Evolutionary conservation across 331 rosid genomes (phyloP), one percentile per base, ranked within the genome.

Genomic region (Spiraea crenata): DNA sequence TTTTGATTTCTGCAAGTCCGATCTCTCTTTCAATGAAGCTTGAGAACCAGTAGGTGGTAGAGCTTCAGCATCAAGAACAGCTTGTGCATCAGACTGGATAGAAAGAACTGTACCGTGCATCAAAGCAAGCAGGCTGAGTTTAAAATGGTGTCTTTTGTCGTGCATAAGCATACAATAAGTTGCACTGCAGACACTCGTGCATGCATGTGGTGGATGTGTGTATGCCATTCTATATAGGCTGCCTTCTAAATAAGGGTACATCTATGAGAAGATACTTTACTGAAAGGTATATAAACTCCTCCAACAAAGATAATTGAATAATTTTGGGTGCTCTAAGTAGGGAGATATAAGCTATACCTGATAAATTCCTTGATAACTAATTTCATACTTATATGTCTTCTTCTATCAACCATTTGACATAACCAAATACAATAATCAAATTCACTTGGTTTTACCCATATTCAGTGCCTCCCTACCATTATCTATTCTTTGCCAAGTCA

Each of bases 21-120:
- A 64, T 41, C 74, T 77, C 60, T 58, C 85, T n/a, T 71, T 73
- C 58, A 70, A 81, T 6, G 70, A 39, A n/a, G 76, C 72, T 48
- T 40, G 85, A 38, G 74, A 57, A 56, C 62, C 74, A 7, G 64
- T 63, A 41, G 55, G 76, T 5, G 63, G 74, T 47, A 75, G 65
- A 64, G 55, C 74, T 72, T 88, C 90, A 15, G 82, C 67, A 65
- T 86, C 89, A 25, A n/a, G 45, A 72, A 73, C 65, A 48, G 85
- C 83, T 6, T 81, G 87, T 38, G 82, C 84, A 63, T 90, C 91
- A 3, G 93, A 93, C 82, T 76, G 93, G 76, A 80, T 76, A 37
- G 97, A 93, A 73, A 80, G 75, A 77, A 88, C 98, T 90, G 96
- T 80, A 81, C 65, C 76, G 67, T 37, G 62, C 60, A 71, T 40